Conservation (phyloP, 1,284 basidiomycete species). For the Xerocomus minutiporus region DNA sequence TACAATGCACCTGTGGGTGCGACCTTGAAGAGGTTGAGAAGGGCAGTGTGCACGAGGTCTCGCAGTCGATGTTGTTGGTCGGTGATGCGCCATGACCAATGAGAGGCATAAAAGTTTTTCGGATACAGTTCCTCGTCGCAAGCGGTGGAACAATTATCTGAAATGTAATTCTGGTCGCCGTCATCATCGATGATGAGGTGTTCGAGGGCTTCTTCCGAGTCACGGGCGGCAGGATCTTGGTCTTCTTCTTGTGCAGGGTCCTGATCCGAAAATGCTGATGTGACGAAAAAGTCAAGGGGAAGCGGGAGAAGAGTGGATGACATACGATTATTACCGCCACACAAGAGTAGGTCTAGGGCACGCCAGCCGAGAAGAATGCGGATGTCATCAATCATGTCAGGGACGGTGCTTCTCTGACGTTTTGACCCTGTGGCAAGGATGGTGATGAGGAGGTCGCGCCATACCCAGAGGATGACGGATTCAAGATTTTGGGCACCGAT, state of each 20-base stretch:
- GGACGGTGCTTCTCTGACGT: conserved; percentile 37
- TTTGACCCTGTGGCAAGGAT: conserved; percentile 41
- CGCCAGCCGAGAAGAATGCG: conserved; percentile 46
- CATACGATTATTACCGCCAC: conserved; percentile 46
- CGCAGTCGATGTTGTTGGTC: conserved; percentile 41
- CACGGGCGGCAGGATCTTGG: conserved; percentile 10
- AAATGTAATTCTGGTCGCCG: conserved; percentile 27
- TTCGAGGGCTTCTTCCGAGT: conserved; percentile 23
- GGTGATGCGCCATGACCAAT: conserved; percentile 47
- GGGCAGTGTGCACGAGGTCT: conserved; percentile 38
- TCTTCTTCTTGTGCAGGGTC: conserved; percentile 27
- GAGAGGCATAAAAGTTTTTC: conserved; percentile 39
- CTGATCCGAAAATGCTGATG: conserved; percentile 17
- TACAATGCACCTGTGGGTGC: conserved; percentile 48
- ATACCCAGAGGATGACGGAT: conserved; percentile 55
- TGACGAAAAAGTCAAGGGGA: conserved; percentile 7
- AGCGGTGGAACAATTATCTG: conserved; percentile 27
- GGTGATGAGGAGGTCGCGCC: conserved; percentile 60
- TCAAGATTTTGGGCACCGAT: conserved; percentile 47
- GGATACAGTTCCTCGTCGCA: conserved; percentile 23
- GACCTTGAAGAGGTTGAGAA: conserved; percentile 44
- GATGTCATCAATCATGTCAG: conserved; percentile 55
- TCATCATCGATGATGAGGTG: conserved; percentile 24
- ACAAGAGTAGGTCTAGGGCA: conserved; percentile 47
- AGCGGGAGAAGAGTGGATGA: neutral